Base-by-base conservation (phyloP, 2,329 filamentous ascomycete genomes). In the Bipolaris sorokiniana region DNA sequence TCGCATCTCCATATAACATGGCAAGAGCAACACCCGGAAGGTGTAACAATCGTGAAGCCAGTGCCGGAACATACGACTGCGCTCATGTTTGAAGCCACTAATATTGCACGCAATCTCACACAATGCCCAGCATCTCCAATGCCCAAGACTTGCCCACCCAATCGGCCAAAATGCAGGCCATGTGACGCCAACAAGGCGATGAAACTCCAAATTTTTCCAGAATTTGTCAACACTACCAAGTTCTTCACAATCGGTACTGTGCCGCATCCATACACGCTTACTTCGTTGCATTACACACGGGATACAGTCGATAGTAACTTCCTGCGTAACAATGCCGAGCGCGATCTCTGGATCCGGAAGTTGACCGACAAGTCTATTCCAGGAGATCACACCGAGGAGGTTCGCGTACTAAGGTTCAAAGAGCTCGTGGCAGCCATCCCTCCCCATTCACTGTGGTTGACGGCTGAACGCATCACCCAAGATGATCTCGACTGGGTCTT, bases 251-350 rank as follows among this genome's bases (percentile, higher is more conserved):
- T 99, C 62, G 92, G 90, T 57, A 90, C 88, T 0, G 89, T 98
- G 11, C 94, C 94, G 0, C 95, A 99, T 73, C 95, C 95, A 0
- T 96, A 92, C 80, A 97, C 93, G 1, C 82, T 92, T 40, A 84
- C 88, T 51, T 85, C 87, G 11, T 80, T 98, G 16, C 83, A 86
- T 56, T 83, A 86, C 62, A 83, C 71, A 2, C 70, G 86, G 56
- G 78, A 80, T 50, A 79, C 71, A 9, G 58, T 82, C 42, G 73
- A 78, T 52, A 61, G 70, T 7, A 71, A 69, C 22, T 82, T 79
- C 68, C 68, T 83, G n/a, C 78, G 80, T 48, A 82, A 85, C 38
- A 82, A 86, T 2, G 88, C 90, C 0, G 78, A 82, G 28, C 90
- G 93, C 23, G 92, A 99, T 74, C 78, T 84, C 2, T 99, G 93